Evolutionary conservation across 345 rosid species (phyloP).

Genomic region (Brassica cretica): DNA sequence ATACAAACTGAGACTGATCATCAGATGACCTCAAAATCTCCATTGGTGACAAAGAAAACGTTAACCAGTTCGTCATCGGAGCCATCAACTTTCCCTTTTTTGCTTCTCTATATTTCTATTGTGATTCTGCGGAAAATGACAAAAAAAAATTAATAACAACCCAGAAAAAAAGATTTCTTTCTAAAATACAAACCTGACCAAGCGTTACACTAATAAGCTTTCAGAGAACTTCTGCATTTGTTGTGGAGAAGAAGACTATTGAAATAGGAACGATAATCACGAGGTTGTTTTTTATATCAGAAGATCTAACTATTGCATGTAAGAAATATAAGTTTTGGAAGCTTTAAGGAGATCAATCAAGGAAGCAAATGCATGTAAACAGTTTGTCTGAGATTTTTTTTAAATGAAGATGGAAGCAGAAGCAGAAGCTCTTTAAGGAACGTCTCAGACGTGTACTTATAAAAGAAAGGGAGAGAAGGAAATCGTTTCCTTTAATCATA

Average conservation of each 20-base stretch:
- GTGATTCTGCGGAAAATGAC: constrained; percentile 26
- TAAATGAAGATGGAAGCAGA: constrained; percentile 6
- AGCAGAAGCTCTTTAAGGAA: constrained; percentile 35
- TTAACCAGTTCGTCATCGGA: constrained; percentile 85
- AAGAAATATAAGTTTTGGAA: constrained; percentile 1
- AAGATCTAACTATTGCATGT: constrained; percentile 37
- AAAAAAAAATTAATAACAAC: constrained; percentile 27
- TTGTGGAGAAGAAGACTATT: neutral
- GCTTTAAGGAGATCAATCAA: constrained; percentile 8
- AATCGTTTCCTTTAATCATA: neutral
- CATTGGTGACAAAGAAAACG: constrained; percentile 91
- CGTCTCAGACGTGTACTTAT: constrained; percentile 36
- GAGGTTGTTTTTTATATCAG: constrained; percentile 16
- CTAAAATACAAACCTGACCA: constrained; percentile 28
- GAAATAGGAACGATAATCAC: constrained; percentile 32
- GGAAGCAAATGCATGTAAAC: constrained; percentile 37
- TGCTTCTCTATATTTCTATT: neutral
- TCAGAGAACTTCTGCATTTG: neutral
- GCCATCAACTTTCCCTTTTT: constrained; percentile 45
- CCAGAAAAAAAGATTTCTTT: constrained; percentile 13
- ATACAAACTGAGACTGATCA: constrained; percentile 57
- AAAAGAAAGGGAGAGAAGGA: constrained; percentile 21
- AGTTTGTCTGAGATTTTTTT: constrained; percentile 8
- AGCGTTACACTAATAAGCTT: constrained; percentile 34
- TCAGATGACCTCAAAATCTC: constrained; percentile 83